These are phyloP conservation scores for Saprolegnia diclina DNA, from an alignment of 352 stramenopile genomes.

Conservation along the genomic window DNA sequence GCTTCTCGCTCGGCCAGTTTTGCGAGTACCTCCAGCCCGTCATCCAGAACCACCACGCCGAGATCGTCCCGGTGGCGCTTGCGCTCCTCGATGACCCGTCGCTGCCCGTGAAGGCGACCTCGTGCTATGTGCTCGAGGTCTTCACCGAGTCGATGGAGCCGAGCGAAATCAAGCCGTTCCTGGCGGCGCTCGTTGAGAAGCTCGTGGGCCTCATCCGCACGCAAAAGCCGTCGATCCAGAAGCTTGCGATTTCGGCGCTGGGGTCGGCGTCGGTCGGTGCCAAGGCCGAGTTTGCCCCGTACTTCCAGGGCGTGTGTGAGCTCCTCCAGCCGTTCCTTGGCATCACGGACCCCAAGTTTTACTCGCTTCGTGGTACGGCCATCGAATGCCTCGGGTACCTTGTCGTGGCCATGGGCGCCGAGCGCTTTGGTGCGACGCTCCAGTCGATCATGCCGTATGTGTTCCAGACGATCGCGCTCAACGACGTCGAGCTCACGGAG, in stretches of 20 bases:
- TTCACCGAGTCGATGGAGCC: slow-evolving; percentile 98
- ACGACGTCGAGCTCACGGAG: slow-evolving; percentile 96
- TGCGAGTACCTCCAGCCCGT: slow-evolving; percentile 97
- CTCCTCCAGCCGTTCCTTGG: slow-evolving; percentile 86
- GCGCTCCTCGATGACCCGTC: slow-evolving; percentile 90
- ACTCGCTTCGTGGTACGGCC: slow-evolving; percentile 90
- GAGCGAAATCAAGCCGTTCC: slow-evolving; percentile 90
- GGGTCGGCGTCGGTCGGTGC: slow-evolving; percentile 95
- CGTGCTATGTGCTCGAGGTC: slow-evolving; percentile 98
- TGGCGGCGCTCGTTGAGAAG: slow-evolving; percentile 95
- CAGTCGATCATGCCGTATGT: slow-evolving; percentile 92
- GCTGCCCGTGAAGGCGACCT: slow-evolving; percentile 92
- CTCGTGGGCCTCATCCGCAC: slow-evolving; percentile 90
- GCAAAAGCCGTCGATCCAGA: slow-evolving; percentile 90
- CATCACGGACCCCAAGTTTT: slow-evolving; percentile 90
- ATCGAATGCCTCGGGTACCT: slow-evolving; percentile 99
- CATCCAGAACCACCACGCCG: slow-evolving; percentile 91
- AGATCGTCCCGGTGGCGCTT: slow-evolving; percentile 96
- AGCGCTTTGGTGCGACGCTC: slow-evolving; percentile 94
- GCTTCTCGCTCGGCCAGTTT: slow-evolving; percentile 97
- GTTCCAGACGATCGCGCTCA: slow-evolving; percentile 88
- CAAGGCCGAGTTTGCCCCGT: slow-evolving; percentile 95
- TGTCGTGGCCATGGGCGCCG: slow-evolving; percentile 93
- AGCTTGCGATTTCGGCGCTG: slow-evolving; percentile 96
- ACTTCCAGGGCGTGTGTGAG: slow-evolving; percentile 86